Conservation (phyloP, 2,329 filamentous ascomycete genomes). For the Beauveria sp. region DNA sequence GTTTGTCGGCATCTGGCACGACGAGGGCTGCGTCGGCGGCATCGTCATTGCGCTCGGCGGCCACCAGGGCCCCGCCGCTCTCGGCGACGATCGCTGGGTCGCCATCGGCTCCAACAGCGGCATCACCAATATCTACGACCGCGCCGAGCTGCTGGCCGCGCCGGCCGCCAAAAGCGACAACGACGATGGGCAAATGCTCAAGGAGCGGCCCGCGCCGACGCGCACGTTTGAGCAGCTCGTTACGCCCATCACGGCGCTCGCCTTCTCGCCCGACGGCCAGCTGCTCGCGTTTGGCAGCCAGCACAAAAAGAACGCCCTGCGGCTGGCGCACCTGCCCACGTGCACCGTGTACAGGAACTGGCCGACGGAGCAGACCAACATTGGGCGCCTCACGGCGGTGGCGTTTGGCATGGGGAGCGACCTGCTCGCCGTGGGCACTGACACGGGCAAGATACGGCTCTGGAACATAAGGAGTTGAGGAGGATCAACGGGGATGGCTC, state of each 20-base stretch:
- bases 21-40: constrained; percentile 81
- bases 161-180: constrained; percentile 15
- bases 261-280: constrained; percentile 85
- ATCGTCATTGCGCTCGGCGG: constrained; percentile 77
- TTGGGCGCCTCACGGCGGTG: constrained; percentile 73
- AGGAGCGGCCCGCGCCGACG: constrained; percentile 61
- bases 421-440: constrained; percentile 78
- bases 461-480: constrained; percentile 74
- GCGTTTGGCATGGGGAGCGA: constrained; percentile 60
- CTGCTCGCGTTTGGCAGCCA: constrained; percentile 77
- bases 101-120: constrained; percentile 80
- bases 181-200: constrained; percentile 41
- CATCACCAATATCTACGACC: constrained; percentile 90
- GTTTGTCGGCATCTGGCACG: constrained; percentile 76
- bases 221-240: constrained; percentile 78
- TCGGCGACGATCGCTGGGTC: constrained; percentile 83
- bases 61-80: constrained; percentile 46
- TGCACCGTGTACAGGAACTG: constrained; percentile 96
- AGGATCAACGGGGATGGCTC: background rate
- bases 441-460: constrained; percentile 76
- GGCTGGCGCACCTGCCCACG: constrained; percentile 80
- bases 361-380: constrained; percentile 83
- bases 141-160: constrained; percentile 50
- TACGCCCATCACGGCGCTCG: constrained; percentile 70
- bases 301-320: constrained; percentile 81